A percentile compares a stretch with the other conserved stretches of the same genome.
These are phyloP conservation scores for Tolypocladium paradoxum DNA, from an alignment of 2,329 filamentous ascomycete genomes.

Conservation along the genomic window DNA sequence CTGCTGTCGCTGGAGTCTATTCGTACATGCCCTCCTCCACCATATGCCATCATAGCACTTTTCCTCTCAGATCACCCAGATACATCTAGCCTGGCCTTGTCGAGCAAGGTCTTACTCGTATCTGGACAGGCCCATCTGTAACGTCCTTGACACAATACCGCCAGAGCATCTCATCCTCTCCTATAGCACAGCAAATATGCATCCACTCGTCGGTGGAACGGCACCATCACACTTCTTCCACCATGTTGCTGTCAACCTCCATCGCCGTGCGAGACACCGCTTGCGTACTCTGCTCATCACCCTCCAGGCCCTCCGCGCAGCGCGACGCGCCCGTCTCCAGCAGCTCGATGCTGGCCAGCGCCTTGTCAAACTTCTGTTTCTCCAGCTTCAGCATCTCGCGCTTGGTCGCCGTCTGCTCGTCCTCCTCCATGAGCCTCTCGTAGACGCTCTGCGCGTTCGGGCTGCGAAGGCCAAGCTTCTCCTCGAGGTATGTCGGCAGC, in stretches of 20 bases:
- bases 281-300: slow-evolving; percentile 2
- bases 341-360: slow-evolving; percentile 32
- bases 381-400: slow-evolving; percentile 32
- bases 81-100: not conserved
- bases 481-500: slow-evolving; percentile 31
- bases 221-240: not conserved
- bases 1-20: not conserved
- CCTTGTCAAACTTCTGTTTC: slow-evolving; percentile 33
- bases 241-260: slow-evolving; percentile 7
- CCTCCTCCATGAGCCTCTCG: slow-evolving; percentile 37
- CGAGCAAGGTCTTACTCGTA: not conserved
- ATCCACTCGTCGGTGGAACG: no score
- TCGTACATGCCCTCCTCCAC: not conserved
- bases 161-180: not conserved
- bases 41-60: no score
- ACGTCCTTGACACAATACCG: not conserved
- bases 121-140: not conserved
- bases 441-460: slow-evolving; percentile 20
- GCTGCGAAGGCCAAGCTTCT: slow-evolving; percentile 29
- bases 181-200: not conserved
- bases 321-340: slow-evolving; percentile 24
- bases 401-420: slow-evolving; percentile 28
- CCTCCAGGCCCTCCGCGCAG: slow-evolving; percentile 3
- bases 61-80: no score
- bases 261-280: slow-evolving; percentile 6